phyloP scores from a whole-genome alignment of 208 protist genomes.

The Novymonas esmeraldas region DNA sequence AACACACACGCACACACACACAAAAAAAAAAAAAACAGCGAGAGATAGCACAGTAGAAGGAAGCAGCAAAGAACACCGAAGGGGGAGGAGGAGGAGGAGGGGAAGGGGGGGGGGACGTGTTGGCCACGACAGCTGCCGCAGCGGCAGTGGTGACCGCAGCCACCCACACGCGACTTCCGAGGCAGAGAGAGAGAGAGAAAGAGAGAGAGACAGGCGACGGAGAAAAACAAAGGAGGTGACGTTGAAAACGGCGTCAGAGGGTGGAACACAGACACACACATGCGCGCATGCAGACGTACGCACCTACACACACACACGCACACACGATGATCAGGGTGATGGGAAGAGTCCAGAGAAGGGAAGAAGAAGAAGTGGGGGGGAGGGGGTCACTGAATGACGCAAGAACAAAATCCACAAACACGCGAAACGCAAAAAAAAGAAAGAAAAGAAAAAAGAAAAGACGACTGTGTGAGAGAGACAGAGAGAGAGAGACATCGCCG shows the following conservation, averaged over 20 bases:
- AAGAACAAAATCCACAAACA: background rate
- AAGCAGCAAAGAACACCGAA: background rate
- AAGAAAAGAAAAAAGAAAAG: slow-evolving; percentile 7
- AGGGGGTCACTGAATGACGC: background rate
- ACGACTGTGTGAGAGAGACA: background rate
- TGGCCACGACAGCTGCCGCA: too few relatives aligned
- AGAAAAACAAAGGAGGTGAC: slow-evolving; percentile 1
- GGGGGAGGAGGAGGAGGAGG: background rate
- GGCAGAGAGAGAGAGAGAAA: background rate
- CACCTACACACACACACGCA: background rate
- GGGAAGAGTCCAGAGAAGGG: background rate
- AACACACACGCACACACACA: background rate
- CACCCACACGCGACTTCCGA: background rate
- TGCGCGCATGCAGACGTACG: background rate
- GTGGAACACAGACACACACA: slow-evolving; percentile 10
- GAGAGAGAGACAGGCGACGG: background rate
- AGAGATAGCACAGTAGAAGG: background rate
- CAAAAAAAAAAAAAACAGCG: background rate
- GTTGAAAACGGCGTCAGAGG: background rate
- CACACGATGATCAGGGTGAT: background rate
- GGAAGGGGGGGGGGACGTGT: too few relatives aligned
- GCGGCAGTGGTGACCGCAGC: background rate
- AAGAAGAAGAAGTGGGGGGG: background rate
- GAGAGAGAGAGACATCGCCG: background rate
- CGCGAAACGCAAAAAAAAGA: background rate